Base-by-base conservation (phyloP, 192 early-diverging fungal species). In the Mortierella antarctica region DNA sequence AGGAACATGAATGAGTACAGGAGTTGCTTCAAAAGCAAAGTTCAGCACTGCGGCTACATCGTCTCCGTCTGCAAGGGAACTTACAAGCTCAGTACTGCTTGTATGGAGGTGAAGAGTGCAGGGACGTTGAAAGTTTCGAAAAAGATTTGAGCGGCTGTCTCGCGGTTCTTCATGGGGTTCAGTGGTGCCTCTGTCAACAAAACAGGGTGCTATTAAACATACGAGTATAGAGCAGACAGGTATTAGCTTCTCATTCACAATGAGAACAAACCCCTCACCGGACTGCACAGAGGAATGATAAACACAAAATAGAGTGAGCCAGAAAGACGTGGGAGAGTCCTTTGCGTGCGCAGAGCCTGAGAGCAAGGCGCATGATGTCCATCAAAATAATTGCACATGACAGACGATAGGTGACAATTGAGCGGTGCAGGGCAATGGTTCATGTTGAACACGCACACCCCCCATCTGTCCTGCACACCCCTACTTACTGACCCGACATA, bases 101-200 rank as follows among this genome's bases (percentile, higher is more conserved):
- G 98, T 68, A 99, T 95, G 53, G 96, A 97, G 47, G 96, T 92
- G 85, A 95, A 98, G 50, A 99, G 88, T 23, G 98, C 97, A 5
- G 98, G 98, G 13, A 97, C 96, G 57, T 99, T 99, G 85, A 99
- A 99, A 2, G 97, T 99, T 73, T 99, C 98, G 73, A 99, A 99
- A 82, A 99, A 96, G 67, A 98, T 95, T 78, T 98, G 96, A 21
- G 96, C 96, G 6, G 95, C 96, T 57, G 91, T 87, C 70, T 99
- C 98, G 62, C 98, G 91, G 84, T 99, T 97, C 57, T 89, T 83
- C 54, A 93, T 88, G 11, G 98, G 97, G 73, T 99, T 99, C 51
- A 97, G 85, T 45, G 98, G 98, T 18, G 98, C 96, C 81, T 98
- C 97, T 12, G 98, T 99, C 72, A 99, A 89, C 62, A 98, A 84